Conservation (phyloP, 2,329 filamentous ascomycete genomes). For the Aureobasidium lini region DNA sequence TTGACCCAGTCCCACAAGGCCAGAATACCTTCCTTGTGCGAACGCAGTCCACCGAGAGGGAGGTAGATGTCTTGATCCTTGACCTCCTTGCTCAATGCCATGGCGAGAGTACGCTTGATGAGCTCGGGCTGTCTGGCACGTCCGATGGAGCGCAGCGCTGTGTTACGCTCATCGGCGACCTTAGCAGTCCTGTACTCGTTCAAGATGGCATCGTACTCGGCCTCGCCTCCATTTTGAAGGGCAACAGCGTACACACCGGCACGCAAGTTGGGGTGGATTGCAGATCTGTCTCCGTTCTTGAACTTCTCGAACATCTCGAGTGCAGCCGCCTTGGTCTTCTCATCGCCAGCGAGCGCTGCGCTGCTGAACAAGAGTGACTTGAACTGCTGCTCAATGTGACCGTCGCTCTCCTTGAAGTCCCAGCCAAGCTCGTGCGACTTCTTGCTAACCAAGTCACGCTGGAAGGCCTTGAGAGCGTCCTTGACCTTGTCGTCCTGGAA, state of each 20-base stretch:
- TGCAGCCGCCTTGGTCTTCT: constrained; percentile 68
- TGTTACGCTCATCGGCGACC: constrained; percentile 85
- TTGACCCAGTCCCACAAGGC: constrained; percentile 79
- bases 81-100: constrained; percentile 72
- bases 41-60: constrained; percentile 70
- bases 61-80: constrained; percentile 95
- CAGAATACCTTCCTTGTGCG: constrained; percentile 68
- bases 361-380: constrained; percentile 84
- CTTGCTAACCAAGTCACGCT: constrained; percentile 65
- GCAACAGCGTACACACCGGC: constrained; percentile 79
- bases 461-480: constrained; percentile 75
- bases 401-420: constrained; percentile 76
- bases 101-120: constrained; percentile 69
- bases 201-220: constrained; percentile 75
- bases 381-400: constrained; percentile 88
- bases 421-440: constrained; percentile 85
- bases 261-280: constrained; percentile 87
- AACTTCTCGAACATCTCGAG: constrained; percentile 89
- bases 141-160: constrained; percentile 75
- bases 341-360: constrained; percentile 73
- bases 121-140: constrained; percentile 69
- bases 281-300: constrained; percentile 65
- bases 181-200: constrained; percentile 67
- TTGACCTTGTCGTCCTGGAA: constrained; percentile 70
- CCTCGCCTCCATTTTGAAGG: constrained; percentile 73